These are phyloP conservation scores for sunflower (Helianthus annuus) DNA, from an alignment of 129 eudicot genomes.

Conservation along the genomic window DNA sequence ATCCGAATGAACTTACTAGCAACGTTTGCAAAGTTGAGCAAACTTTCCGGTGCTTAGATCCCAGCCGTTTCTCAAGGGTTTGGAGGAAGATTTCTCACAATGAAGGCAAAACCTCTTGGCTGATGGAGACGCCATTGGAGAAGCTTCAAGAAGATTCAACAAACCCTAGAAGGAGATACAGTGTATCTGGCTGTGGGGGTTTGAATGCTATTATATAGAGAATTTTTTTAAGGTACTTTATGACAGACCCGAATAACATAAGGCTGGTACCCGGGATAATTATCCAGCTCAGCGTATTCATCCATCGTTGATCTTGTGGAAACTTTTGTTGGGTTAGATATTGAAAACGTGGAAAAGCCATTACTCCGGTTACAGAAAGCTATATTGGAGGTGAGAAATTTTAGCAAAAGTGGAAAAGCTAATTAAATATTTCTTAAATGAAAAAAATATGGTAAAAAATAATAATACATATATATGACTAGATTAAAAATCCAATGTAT, in stretches of 20 bases:
- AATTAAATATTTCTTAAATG: too few relatives aligned
- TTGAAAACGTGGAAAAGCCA: too few relatives aligned
- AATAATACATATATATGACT: too few relatives aligned
- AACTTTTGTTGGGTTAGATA: background rate
- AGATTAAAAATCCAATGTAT: too few relatives aligned
- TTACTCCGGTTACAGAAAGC: too few relatives aligned
- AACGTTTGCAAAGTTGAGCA: constrained; percentile 54
- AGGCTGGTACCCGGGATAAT: too few relatives aligned
- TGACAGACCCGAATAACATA: too few relatives aligned
- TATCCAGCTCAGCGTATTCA: background rate
- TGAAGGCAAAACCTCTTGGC: constrained; percentile 38
- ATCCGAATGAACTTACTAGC: constrained; percentile 41
- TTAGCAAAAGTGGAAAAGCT: too few relatives aligned
- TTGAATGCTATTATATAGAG: background rate
- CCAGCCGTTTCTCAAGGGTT: constrained; percentile 46
- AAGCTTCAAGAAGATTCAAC: background rate
- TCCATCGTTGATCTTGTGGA: background rate
- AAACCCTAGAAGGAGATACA: constrained; percentile 32
- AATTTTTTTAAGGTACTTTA: background rate
- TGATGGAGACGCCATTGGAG: constrained; percentile 41
- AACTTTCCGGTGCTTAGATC: constrained; percentile 42
- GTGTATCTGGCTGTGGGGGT: background rate
- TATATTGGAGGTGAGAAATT: too few relatives aligned
- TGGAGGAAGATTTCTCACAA: constrained; percentile 39
- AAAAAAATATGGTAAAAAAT: too few relatives aligned